phyloP scores from a whole-genome alignment of 2,329 filamentous ascomycete species.

The Paraconiothyrium brasiliense region DNA sequence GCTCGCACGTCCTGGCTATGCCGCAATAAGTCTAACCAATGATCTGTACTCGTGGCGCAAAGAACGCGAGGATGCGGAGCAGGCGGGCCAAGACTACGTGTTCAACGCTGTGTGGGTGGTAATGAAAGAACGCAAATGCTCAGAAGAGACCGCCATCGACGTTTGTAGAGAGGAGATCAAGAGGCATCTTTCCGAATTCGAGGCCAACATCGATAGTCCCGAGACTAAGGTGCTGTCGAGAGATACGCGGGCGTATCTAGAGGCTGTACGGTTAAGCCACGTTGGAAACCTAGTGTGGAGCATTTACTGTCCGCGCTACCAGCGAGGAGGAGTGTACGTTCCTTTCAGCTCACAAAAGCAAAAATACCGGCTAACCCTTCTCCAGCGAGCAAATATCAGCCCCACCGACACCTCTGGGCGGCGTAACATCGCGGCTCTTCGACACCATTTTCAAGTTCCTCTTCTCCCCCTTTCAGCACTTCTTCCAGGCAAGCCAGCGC shows the following conservation, averaged over 20 bases:
- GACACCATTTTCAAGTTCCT: constrained; percentile 5
- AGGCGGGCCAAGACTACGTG: constrained; percentile 37
- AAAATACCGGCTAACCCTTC: not conserved
- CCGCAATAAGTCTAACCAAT: constrained; percentile 48
- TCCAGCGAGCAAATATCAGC: not conserved
- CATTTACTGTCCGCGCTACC: constrained; percentile 47
- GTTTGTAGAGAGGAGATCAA: constrained; percentile 32
- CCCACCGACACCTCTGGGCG: not conserved
- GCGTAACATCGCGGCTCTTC: not conserved
- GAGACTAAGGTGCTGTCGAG: constrained; percentile 19
- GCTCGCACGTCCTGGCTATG: constrained; percentile 33
- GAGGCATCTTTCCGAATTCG: constrained; percentile 29
- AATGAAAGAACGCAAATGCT: constrained; percentile 47
- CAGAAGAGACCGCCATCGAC: constrained; percentile 38
- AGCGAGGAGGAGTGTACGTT: constrained; percentile 13
- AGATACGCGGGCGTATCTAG: constrained; percentile 41
- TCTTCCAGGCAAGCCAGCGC: not conserved
- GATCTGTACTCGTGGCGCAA: constrained; percentile 54
- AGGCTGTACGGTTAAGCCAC: constrained; percentile 42
- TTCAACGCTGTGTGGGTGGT: constrained; percentile 54
- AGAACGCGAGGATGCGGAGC: constrained; percentile 38
- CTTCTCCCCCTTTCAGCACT: constrained; percentile 4
- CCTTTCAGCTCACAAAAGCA: not conserved
- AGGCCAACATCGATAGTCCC: constrained; percentile 25
- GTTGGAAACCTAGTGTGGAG: constrained; percentile 51